Base-by-base conservation (phyloP, 768 basidiomycete species). In the Lanmaoa rubissima region DNA sequence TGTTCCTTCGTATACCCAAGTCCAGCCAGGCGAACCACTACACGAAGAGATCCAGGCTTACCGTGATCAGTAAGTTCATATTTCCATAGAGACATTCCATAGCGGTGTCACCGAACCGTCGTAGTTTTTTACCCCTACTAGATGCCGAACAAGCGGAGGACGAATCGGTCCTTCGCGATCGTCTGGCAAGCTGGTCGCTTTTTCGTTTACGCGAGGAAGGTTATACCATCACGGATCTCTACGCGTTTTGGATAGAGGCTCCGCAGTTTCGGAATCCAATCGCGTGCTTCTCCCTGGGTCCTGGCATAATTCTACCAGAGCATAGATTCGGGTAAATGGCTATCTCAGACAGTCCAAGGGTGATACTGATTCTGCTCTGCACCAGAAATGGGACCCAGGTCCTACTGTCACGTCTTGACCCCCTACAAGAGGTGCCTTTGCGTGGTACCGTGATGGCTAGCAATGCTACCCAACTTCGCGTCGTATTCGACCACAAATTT, bases 301-400 rank as follows among this genome's bases (percentile, higher is more conserved):
- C 89, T 17, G 88, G 89, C 1, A 61, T 84, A 3, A 65, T 71
- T 13, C 74, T 94, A 6, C 85, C 84, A 0, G 82, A 83, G 39
- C 82, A 90, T 66, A 79, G 80, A 54, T 88, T 94, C 59, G 83
- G 84, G 92, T 92, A 63, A 65, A 84, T 76, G 1, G 14, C 41
- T 42, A 9, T 51, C 21, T 21, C 39, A 11, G 32, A 31, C 5
- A 0, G 16, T 49, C 34, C 26, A 49, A 35, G 14, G 43, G 34
- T 45, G 34, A n/a, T 54, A 47, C 49, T 45, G 16, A 51, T 48
- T 57, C 17, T 42, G 34, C n/a, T 51, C 24, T 53, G 21, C 16
- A n/a, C 28, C 51, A 93, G 91, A 58, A 83, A 82, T 48, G 91
- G 92, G 5, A 82, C 82, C 0, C 83, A 85, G 57, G 79, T 93